Evolutionary conservation across 768 basidiomycete species (phyloP), one percentile per base, ranked within the genome.

Genomic region (Tricholoma flavovirens): DNA sequence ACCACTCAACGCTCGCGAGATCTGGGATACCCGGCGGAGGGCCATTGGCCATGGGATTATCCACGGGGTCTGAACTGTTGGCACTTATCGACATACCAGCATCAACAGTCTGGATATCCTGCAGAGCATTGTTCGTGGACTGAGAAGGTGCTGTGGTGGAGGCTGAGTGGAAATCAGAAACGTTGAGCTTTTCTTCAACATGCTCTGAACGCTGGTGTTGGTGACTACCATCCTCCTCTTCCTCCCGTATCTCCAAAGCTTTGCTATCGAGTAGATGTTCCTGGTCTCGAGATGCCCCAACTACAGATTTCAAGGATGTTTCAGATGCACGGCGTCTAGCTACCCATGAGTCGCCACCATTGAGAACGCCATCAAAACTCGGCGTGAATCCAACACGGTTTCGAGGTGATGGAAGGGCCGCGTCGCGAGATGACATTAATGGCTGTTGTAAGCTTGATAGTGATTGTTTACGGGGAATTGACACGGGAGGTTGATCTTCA

Each of bases 1-100:
- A 88, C 94, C 94, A 98, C 67, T 91, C 84, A 19, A 94, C 70
- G 59, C 70, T 78, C 26, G 79, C 76, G 30, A 81, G 74, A 72
- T 88, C 87, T 45, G 70, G 59, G 38, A 78, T 61, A 49, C 77
- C 79, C 51, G 79, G 77, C 49, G 80, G 79, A 12, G 78, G 72
- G 8, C 67, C 71, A 40, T 51, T 59, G 35, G 30, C 57, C 17
- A 55, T 46, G 7, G 38, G 51, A 33, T 38, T 33, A 33, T 49
- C 42, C 15, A 55, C 11, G 15, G 64, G 56, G 49, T 62, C 60
- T 15, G 61, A 54, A 51, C 58, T 57, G 36, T 57, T 63, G 17
- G 36, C 36, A 43, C 57, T 55, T 43, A 62, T 42, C 24, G 64
- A 57, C 42, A 63, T 52, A 35, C 50, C 54, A 17, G 60, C 54